phyloP scores from a whole-genome alignment of 345 rosid species.

The Sonneratia caseolaris region DNA sequence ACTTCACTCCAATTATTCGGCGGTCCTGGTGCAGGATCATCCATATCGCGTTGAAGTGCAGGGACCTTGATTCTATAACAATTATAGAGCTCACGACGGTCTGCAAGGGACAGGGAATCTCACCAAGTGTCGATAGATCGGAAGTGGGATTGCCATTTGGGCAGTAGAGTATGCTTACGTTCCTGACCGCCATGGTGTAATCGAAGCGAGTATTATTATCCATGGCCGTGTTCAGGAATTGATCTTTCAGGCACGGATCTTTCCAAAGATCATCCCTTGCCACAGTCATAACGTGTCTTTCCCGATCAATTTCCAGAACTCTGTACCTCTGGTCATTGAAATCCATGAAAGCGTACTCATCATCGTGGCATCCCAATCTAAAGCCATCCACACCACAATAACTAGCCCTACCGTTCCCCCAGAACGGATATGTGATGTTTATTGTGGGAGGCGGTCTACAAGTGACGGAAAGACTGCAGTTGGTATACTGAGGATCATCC shows the following conservation, averaged over 20 bases:
- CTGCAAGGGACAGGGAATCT: background rate
- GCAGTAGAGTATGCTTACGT: constrained; percentile 27
- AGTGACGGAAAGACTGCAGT: too few species aligned
- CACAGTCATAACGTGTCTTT: constrained; percentile 5
- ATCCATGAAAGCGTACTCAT: too few species aligned
- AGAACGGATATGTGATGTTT: too few species aligned
- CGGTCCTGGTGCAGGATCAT: background rate
- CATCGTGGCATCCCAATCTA: too few species aligned
- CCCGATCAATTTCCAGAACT: too few species aligned
- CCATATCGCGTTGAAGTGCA: background rate
- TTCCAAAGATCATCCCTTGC: constrained; percentile 8
- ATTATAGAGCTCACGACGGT: fast-evolving
- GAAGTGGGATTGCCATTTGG: background rate
- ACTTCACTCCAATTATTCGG: background rate
- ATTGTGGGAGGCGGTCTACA: too few species aligned
- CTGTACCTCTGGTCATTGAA: too few species aligned
- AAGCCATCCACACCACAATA: too few species aligned
- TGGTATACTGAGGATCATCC: too few species aligned
- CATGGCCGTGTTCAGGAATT: background rate
- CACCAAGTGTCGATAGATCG: background rate
- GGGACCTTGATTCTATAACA: constrained; percentile 14
- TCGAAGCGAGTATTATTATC: background rate
- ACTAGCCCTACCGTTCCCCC: too few species aligned
- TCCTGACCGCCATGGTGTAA: background rate
- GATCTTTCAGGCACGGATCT: constrained; percentile 10